phyloP scores from a whole-genome alignment of 139 green algal genomes.

The Eudorina sp. region DNA sequence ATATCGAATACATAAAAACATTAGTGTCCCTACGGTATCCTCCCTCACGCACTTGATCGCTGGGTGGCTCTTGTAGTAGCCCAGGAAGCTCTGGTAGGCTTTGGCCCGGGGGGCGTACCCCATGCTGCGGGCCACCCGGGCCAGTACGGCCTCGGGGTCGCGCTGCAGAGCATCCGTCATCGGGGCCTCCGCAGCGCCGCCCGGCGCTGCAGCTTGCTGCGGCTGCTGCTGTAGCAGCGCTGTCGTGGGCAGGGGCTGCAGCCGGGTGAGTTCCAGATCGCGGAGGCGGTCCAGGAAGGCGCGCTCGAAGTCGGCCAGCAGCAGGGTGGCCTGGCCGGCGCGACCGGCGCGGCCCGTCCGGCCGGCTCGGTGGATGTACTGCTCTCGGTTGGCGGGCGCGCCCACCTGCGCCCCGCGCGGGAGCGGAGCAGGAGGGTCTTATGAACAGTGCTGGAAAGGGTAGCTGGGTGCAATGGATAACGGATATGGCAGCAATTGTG shows the following conservation, averaged over 20 bases:
- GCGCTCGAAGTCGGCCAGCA: constrained; percentile 81
- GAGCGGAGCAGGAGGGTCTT: too few species aligned
- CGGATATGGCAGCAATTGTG: not conserved
- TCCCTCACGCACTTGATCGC: constrained; percentile 44
- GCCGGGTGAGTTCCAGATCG: constrained; percentile 26
- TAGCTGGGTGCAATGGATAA: not conserved
- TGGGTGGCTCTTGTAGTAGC: constrained; percentile 84
- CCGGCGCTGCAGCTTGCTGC: not conserved
- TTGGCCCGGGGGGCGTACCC: constrained; percentile 59
- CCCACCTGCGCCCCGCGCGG: constrained; percentile 82
- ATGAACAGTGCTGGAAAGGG: too few species aligned
- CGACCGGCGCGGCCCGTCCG: constrained; percentile 95
- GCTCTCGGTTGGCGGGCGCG: constrained; percentile 71
- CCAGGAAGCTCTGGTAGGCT: constrained; percentile 86
- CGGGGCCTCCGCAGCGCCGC: not conserved
- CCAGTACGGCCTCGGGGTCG: not conserved
- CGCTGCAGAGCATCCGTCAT: not conserved
- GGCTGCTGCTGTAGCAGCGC: not conserved
- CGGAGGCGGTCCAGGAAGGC: constrained; percentile 40
- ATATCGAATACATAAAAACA: not conserved
- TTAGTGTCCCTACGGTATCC: not conserved
- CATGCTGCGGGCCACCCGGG: not conserved
- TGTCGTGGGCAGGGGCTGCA: not conserved
- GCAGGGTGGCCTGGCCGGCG: constrained; percentile 88
- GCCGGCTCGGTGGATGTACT: constrained; percentile 98